phyloP scores from a whole-genome alignment of 163 green algal species.

The Volvox carteri region DNA sequence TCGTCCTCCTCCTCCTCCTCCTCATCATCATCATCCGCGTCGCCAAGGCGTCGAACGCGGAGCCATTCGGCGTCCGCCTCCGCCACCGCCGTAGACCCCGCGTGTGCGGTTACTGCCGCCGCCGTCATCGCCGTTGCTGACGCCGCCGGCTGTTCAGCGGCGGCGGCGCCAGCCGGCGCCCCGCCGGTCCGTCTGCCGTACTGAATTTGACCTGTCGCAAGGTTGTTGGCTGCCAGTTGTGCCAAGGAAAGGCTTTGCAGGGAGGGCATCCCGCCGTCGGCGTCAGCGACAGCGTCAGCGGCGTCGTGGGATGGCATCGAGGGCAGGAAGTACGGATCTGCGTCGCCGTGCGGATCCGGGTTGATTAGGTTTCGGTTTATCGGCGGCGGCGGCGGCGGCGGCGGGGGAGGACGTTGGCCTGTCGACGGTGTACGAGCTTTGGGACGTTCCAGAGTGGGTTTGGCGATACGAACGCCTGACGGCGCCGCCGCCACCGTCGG shows the following conservation, averaged over 20 bases:
- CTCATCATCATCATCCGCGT: background rate
- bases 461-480: background rate
- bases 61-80: background rate
- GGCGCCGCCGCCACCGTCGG: background rate
- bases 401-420: background rate
- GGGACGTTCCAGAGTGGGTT: background rate
- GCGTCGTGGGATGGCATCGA: slow-evolving; percentile 12
- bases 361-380: background rate
- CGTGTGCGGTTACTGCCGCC: background rate
- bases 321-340: slow-evolving; percentile 13
- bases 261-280: background rate
- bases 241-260: slow-evolving; percentile 36
- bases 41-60: background rate
- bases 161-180: background rate
- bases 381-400: background rate
- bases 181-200: background rate
- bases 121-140: background rate
- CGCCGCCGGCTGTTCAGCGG: background rate
- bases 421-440: background rate
- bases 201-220: background rate
- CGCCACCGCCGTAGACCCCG: too few relatives aligned
- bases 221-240: background rate
- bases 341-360: background rate
- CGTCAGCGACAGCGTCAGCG: background rate
- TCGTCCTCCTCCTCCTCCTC: background rate